Evolutionary conservation across 2,329 filamentous ascomycete species (phyloP).

Genomic region (Pestalotiopsis sp.): DNA sequence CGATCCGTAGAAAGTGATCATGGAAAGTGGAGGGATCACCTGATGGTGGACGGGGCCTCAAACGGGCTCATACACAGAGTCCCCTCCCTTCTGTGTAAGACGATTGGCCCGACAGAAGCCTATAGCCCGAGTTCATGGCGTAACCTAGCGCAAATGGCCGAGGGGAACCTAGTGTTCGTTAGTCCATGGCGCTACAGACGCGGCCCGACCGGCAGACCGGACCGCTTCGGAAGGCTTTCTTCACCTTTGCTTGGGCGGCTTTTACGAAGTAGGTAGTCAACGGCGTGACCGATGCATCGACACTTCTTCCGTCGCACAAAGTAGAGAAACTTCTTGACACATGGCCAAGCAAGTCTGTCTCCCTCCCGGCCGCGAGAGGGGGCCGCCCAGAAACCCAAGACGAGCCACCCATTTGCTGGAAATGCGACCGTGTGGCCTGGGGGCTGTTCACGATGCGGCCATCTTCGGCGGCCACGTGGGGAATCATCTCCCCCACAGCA

Average conservation of each 20-base stretch:
- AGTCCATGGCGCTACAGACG: neutral
- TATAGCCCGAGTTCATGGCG: neutral
- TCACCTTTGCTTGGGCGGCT: neutral
- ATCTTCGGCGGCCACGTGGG: neutral
- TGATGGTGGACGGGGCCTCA: too few species aligned
- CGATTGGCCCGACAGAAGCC: neutral
- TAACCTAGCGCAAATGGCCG: neutral
- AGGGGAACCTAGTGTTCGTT: neutral
- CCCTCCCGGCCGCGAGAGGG: conserved; percentile 1
- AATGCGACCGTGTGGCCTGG: neutral
- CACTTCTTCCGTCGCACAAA: neutral
- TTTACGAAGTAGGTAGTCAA: neutral
- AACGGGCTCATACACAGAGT: too few species aligned
- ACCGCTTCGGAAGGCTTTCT: conserved; percentile 7
- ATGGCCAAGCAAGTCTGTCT: neutral
- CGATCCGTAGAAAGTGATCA: too few species aligned
- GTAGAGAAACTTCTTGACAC: neutral
- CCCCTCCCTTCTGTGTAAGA: neutral
- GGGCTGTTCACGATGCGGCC: conserved; percentile 1
- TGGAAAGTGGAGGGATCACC: too few species aligned
- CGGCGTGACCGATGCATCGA: neutral
- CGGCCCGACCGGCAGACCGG: conserved; percentile 12
- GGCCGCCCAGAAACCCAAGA: conserved; percentile 1
- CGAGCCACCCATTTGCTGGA: neutral
- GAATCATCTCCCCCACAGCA: neutral